These are phyloP conservation scores for Rhipidocladum racemiflorum DNA, from an alignment of 176 grass and related monocot genomes.

Conservation along the genomic window DNA sequence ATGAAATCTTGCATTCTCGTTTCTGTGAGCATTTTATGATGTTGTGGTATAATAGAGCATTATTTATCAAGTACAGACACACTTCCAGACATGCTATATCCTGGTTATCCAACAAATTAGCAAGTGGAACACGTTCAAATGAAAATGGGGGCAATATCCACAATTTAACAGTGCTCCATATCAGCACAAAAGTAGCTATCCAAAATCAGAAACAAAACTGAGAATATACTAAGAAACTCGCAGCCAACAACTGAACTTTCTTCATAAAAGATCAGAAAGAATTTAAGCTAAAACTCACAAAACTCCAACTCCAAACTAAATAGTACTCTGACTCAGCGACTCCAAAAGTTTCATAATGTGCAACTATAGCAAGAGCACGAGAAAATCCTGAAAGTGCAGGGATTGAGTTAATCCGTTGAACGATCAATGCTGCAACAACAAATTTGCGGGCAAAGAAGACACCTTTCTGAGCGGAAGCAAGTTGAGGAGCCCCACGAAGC, in stretches of 20 bases:
- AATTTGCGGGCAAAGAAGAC: not conserved
- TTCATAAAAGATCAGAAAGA: not conserved
- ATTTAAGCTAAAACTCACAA: not conserved
- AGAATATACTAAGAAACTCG: not conserved
- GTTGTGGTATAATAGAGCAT: not conserved
- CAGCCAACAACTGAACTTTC: not conserved
- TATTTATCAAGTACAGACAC: not conserved
- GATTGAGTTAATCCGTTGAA: not conserved
- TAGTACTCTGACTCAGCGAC: not conserved
- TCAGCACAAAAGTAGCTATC: not conserved
- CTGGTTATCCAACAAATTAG: not conserved
- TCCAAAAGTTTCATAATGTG: not conserved
- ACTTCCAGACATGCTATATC: not conserved
- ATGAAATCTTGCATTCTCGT: not conserved
- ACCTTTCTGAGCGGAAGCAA: conserved; percentile 85
- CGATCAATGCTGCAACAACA: too few species aligned
- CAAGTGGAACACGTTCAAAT: not conserved
- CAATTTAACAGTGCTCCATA: not conserved
- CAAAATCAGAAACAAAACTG: not conserved
- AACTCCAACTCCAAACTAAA: not conserved
- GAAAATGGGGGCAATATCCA: not conserved
- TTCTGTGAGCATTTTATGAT: not conserved
- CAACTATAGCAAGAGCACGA: not conserved
- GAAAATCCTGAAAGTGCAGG: not conserved
- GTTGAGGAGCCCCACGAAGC: conserved; percentile 67